These are phyloP conservation scores for Corymbia maculata DNA, from an alignment of 345 rosid genomes.

Conservation along the genomic window DNA sequence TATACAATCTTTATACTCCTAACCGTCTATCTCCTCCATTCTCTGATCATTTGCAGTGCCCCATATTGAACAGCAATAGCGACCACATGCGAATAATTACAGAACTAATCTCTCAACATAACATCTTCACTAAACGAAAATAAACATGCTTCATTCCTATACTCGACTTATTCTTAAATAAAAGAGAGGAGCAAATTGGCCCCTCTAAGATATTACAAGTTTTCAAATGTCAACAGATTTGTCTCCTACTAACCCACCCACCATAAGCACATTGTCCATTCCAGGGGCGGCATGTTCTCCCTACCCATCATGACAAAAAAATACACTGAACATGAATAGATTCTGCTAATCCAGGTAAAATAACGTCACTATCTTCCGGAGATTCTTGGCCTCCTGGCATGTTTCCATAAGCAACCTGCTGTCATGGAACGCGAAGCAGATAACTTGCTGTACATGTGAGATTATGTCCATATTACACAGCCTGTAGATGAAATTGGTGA, in stretches of 20 bases:
- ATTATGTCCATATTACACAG: conserved; percentile 92
- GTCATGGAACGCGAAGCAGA: conserved; percentile 97
- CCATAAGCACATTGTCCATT: background rate
- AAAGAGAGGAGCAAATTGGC: background rate
- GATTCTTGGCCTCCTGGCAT: conserved; percentile 90
- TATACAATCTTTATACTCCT: background rate
- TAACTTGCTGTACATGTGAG: conserved; percentile 92
- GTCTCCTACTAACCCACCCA: background rate
- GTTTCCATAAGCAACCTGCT: conserved; percentile 91
- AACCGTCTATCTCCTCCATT: background rate
- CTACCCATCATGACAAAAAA: background rate
- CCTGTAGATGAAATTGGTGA: conserved; percentile 28
- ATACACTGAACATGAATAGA: background rate
- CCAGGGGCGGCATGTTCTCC: background rate
- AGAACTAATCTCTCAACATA: background rate
- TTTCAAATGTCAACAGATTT: background rate
- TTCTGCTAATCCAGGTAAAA: conserved; percentile 64
- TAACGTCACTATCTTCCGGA: conserved; percentile 85
- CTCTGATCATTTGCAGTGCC: background rate
- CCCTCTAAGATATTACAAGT: background rate
- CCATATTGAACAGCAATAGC: background rate
- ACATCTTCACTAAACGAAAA: background rate
- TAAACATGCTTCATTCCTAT: background rate
- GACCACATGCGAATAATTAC: background rate
- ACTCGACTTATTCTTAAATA: background rate